Conservation (phyloP, 1,284 basidiomycete genomes). For the Ceratobasidium sp. region DNA sequence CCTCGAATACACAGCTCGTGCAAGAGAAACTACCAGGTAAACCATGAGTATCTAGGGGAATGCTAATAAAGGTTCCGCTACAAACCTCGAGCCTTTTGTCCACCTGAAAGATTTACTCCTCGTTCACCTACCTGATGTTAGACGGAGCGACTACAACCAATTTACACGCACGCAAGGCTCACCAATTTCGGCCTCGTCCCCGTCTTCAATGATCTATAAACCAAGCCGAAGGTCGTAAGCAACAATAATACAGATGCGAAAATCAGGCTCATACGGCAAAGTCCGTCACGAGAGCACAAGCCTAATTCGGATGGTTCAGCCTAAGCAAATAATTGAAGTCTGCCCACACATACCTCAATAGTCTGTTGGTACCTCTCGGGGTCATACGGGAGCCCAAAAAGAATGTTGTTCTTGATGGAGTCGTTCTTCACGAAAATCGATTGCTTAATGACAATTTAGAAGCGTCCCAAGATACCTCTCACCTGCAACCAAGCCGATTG, state of each 20-base stretch:
- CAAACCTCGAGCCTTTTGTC: slow-evolving; percentile 91
- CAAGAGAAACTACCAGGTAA: slow-evolving; percentile 72
- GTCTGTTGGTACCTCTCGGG: slow-evolving; percentile 82
- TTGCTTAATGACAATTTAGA: not conserved
- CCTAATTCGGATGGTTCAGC: slow-evolving; percentile 50
- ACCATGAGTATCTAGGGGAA: slow-evolving; percentile 27
- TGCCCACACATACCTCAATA: slow-evolving; percentile 64
- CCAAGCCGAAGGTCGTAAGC: not conserved
- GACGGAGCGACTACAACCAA: not conserved
- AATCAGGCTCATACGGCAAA: slow-evolving; percentile 49
- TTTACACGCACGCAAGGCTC: not conserved
- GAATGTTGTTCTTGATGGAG: slow-evolving; percentile 93
- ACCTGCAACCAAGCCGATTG: slow-evolving; percentile 66
- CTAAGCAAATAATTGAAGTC: not conserved
- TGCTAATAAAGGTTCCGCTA: not conserved
- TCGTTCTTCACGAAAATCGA: slow-evolving; percentile 84
- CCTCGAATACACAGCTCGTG: slow-evolving; percentile 93
- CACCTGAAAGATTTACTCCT: slow-evolving; percentile 87
- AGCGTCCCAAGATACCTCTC: not conserved
- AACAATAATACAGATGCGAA: not conserved
- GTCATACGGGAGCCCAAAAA: slow-evolving; percentile 88
- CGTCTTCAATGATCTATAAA: slow-evolving; percentile 90
- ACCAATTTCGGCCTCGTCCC: slow-evolving; percentile 92
- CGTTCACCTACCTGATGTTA: slow-evolving; percentile 60
- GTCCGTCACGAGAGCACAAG: slow-evolving; percentile 80